These are phyloP conservation scores for Phytophthora pseudosyringae DNA, from an alignment of 352 stramenopile species.

Conservation along the genomic window DNA sequence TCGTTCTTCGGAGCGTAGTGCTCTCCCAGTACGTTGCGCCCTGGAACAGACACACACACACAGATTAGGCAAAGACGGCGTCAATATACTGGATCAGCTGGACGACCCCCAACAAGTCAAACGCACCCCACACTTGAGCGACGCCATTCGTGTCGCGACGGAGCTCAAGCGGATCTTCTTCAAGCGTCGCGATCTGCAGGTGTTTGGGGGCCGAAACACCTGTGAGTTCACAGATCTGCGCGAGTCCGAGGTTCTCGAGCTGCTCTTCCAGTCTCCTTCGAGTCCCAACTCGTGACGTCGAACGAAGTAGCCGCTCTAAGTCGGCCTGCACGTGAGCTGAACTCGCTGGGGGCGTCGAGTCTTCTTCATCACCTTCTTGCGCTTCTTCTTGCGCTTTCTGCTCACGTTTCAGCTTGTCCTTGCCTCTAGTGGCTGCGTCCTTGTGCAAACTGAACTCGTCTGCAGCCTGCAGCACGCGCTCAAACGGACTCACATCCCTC, in stretches of 20 bases:
- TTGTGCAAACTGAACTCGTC: conserved; percentile 27
- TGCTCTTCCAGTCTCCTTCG: conserved; percentile 15
- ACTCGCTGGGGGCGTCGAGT: neutral
- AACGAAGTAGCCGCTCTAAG: conserved; percentile 25
- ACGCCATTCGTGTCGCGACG: conserved; percentile 28
- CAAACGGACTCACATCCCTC: conserved; percentile 20
- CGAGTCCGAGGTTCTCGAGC: conserved; percentile 5
- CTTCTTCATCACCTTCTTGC: conserved; percentile 10
- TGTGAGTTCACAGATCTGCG: neutral
- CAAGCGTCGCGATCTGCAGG: conserved; percentile 20
- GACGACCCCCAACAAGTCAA: neutral
- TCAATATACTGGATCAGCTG: neutral
- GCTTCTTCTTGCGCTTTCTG: conserved; percentile 10
- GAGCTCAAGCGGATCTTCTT: conserved; percentile 38
- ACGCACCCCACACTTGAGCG: conserved; percentile 28
- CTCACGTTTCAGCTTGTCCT: neutral
- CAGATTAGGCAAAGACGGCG: too few relatives aligned
- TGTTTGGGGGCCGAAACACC: conserved; percentile 18
- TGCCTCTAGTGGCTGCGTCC: neutral
- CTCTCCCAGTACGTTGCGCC: conserved; percentile 37
- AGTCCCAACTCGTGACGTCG: conserved; percentile 6
- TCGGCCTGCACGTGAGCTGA: conserved; percentile 12
- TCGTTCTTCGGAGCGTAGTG: conserved; percentile 24
- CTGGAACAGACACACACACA: conserved; percentile 7
- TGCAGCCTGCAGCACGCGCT: conserved; percentile 25